Evolutionary conservation across 2,329 filamentous ascomycete species (phyloP), one percentile per base, ranked within the genome.

Genomic region (Ophiostoma himal-ulmi): DNA sequence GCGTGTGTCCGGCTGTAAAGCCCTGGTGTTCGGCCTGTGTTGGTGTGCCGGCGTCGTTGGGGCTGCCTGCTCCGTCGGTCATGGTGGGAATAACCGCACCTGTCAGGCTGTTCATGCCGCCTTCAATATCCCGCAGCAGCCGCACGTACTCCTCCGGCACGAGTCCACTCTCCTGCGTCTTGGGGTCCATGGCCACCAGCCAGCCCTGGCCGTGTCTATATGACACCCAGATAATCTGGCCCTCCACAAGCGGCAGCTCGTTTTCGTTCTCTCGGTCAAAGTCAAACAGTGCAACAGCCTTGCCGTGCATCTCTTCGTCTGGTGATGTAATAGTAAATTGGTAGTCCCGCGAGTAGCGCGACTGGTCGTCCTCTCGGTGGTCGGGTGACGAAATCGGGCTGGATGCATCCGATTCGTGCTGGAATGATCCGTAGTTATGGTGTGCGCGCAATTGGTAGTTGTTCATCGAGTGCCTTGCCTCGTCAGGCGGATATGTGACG

Each of bases 141-240:
- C 95, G 89, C 60, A 99, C 95, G 77, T 98, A 99, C 79, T 96
- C 94, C 80, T 99, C 95, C 0, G 95, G 95, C 1, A 99, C 95
- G 48, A 99, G 84, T 0, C 95, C 95, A 76, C 93, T 96, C 81
- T 99, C 95, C 74, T 88, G 93, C 0, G 93, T 97, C 79, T 93
- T 94, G 14, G 94, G 94, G 77, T 99, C 95, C 81, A 97, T 92
- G 4, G 95, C 95, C 34, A 99, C 95, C 68, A 99, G 85, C 95
- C 95, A 99, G 70, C 95, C 95, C 80, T 98, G 93, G 20, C 94
- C 94, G 77, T 98, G 94, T 62, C 95, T 87, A 79, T 98, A 99
- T 20, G 93, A 96, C 34, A 99, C 94, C 83, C 95, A 91, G 70
- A 99, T 97, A 71, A 97, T 92, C 77, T 99, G 95, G 6, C 95